Evolutionary conservation across 306 rosid genomes (phyloP).

Genomic region (Sechiopsis laciniata): DNA sequence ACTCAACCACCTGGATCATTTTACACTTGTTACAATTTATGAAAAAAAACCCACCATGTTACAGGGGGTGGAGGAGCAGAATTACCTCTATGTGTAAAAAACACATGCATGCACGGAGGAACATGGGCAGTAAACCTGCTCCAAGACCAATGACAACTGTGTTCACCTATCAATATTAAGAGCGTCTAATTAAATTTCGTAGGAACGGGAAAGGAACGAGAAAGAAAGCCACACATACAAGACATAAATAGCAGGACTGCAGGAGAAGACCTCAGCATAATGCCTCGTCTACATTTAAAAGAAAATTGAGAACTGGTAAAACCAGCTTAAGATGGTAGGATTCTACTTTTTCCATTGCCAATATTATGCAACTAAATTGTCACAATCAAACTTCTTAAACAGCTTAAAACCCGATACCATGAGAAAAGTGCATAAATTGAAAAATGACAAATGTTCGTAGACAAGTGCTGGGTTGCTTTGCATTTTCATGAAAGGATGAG

Average conservation of each 20-base stretch:
- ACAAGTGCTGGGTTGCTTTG: background rate
- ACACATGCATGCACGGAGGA: conserved; percentile 69
- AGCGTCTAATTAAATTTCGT: conserved; percentile 26
- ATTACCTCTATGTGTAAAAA: conserved; percentile 75
- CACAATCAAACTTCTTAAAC: background rate
- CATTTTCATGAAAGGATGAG: background rate
- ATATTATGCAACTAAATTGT: background rate
- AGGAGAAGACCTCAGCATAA: background rate
- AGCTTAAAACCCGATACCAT: background rate
- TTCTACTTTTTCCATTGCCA: background rate
- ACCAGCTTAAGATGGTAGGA: background rate
- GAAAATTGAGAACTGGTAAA: background rate
- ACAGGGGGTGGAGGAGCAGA: background rate
- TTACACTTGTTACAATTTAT: background rate
- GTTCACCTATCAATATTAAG: conserved; percentile 60
- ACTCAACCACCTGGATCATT: conserved; percentile 69
- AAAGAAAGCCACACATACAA: background rate
- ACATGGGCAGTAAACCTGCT: conserved; percentile 95
- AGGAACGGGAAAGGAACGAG: conserved; percentile 11
- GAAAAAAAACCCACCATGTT: background rate
- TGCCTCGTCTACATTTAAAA: background rate
- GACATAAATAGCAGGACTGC: background rate
- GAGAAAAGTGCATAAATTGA: background rate
- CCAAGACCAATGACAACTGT: conserved; percentile 85
- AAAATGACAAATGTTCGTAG: background rate